phyloP scores from a whole-genome alignment of 176 grass and related monocot species.

The Chloris gayana region DNA sequence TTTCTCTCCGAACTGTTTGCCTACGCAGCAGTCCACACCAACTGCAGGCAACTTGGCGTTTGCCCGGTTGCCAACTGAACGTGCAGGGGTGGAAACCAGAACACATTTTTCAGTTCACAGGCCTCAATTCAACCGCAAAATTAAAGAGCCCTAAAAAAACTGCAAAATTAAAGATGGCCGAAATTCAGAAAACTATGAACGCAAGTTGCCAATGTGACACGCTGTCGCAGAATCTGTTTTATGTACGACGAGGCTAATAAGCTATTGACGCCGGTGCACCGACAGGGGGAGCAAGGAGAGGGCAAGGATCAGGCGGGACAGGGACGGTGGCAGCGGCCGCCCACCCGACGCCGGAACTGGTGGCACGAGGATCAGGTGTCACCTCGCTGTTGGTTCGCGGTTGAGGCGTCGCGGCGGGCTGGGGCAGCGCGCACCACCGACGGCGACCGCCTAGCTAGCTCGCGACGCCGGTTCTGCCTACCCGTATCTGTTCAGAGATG shows the following conservation, averaged over 20 bases:
- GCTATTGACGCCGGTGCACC: slow-evolving; percentile 2
- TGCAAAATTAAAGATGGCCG: not conserved
- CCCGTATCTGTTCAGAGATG: not conserved
- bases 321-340: slow-evolving; percentile 37
- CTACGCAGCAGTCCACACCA: not conserved
- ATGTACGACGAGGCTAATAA: not conserved
- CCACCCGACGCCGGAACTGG: not conserved
- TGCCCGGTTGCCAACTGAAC: not conserved
- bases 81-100: not conserved
- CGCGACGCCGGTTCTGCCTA: not conserved
- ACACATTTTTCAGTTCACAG: not conserved
- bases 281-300: not conserved
- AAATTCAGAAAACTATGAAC: not conserved
- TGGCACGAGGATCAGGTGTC: slow-evolving; percentile 24
- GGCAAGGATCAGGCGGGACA: slow-evolving; percentile 26
- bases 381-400: slow-evolving; percentile 32
- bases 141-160: too few species aligned
- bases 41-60: not conserved
- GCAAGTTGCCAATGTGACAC: not conserved
- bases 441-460: slow-evolving; percentile 19
- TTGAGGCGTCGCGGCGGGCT: slow-evolving; percentile 28
- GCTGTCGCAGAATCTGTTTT: not conserved
- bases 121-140: not conserved
- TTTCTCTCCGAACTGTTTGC: not conserved
- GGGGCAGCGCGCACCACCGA: not conserved